Percentiles rank a stretch among this genome's conserved stretches.
Conservation (phyloP, 306 rosid species). For the Dalbergia oliveri region DNA sequence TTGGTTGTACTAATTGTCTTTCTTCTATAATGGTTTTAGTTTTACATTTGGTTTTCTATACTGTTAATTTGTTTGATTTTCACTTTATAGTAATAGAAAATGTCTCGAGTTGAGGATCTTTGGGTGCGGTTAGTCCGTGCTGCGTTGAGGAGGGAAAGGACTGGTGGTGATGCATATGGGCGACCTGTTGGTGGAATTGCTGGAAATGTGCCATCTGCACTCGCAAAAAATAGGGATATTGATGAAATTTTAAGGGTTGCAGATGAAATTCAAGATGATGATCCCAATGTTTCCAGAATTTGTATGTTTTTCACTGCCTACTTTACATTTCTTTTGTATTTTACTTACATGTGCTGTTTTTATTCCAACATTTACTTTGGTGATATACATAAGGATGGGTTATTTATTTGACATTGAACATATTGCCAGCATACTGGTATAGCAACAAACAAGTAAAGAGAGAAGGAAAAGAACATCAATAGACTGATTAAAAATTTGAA, state of each 20-base stretch:
- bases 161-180: slow-evolving; percentile 76
- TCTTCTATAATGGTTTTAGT: slow-evolving; percentile 7
- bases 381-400: slow-evolving; percentile 12
- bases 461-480: neutral
- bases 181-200: slow-evolving; percentile 78
- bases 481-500: neutral
- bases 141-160: slow-evolving; percentile 79
- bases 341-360: neutral
- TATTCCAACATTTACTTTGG: neutral
- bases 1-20: neutral
- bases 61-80: slow-evolving; percentile 22
- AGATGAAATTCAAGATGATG: slow-evolving; percentile 94
- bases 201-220: slow-evolving; percentile 90
- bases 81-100: slow-evolving; percentile 47
- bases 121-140: slow-evolving; percentile 97
- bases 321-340: neutral
- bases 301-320: slow-evolving; percentile 55
- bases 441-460: slow-evolving; percentile 2
- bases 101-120: slow-evolving; percentile 82
- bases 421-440: neutral
- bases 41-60: neutral
- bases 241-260: slow-evolving; percentile 97
- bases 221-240: slow-evolving; percentile 90
- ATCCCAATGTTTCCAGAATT: slow-evolving; percentile 84
- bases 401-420: neutral